A percentile compares a stretch with the other conserved stretches of the same genome.
phyloP scores from a whole-genome alignment of 2,329 filamentous ascomycete genomes.

The Diaporthe citriasiana region DNA sequence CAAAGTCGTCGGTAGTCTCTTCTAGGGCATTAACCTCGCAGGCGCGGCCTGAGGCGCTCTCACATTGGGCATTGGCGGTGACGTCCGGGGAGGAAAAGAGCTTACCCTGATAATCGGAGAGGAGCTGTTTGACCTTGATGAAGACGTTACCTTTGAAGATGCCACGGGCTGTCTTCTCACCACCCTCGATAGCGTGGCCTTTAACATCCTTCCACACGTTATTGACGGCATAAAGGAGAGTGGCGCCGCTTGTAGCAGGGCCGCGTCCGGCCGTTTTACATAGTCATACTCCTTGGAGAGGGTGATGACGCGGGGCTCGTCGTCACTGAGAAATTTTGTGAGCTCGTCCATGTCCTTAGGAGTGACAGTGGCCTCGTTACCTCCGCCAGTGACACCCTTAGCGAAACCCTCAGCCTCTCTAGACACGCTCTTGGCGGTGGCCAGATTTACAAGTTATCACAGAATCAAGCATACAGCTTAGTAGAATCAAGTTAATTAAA shows the following conservation, averaged over 20 bases:
- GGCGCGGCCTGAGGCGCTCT: neutral
- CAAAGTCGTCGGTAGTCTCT: neutral
- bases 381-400: neutral
- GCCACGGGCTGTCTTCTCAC: neutral
- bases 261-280: neutral
- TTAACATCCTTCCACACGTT: neutral
- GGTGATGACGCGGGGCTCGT: neutral
- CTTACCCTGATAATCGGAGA: neutral
- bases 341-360: neutral
- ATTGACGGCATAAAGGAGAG: neutral
- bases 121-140: constrained; percentile 4
- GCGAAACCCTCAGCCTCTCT: neutral
- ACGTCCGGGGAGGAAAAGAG: neutral
- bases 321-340: neutral
- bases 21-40: neutral
- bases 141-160: neutral
- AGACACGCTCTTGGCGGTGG: neutral
- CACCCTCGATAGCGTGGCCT: neutral
- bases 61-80: neutral
- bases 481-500: too few species aligned
- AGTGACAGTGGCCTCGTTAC: neutral
- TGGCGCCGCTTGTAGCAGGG: neutral
- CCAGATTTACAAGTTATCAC: too few species aligned
- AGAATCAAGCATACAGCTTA: too few species aligned
- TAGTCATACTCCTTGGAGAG: neutral